Evolutionary conservation across 805 yeast genomes (phyloP), one percentile per base, ranked within the genome.

Genomic region (Candida insectorum): DNA sequence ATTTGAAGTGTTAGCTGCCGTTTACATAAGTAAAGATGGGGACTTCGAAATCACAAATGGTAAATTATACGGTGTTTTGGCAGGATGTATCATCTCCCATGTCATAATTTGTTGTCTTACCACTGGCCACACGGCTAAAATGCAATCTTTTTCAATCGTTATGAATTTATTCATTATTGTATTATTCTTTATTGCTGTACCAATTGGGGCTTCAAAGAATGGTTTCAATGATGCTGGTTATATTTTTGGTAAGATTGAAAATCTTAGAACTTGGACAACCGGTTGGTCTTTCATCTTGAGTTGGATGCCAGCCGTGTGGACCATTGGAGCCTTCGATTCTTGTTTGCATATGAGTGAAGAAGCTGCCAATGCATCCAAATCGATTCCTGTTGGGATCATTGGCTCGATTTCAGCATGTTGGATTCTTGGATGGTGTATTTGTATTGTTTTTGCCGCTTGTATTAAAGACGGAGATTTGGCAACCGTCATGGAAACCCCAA

Each of bases 281-380:
- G 55, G 54, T 6, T 55, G 59, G 58, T 70, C 75, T 28, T 73
- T 65, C 52, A 54, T 78, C 43, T 71, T 71, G 26, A 65, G 72
- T 10, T 74, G 78, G 69, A 70, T 78, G 75, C 79, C 86, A 0
- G 78, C 80, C 2, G 72, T 80, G 38, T 82, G 89, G 88, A 79
- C 85, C 13, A 80, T 81, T 51, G 83, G 84, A 16, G 78, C 83
- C 0, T 81, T 79, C 52, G 88, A 81, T 52, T 73, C 84, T 6
- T 77, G 81, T 47, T 77, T 81, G 31, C 87, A 81, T 60, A 75
- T 79, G 75, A 67, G 81, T 15, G 89, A 81, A 54, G 87, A 81
- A 54, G 82, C 82, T 16, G 62, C 65, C 34, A 73, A 79, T 48
- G 81, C 87, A 15, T 62, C 77, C 4, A 64, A 63, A 31, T 75